Conservation (phyloP, 805 yeast genomes). For the Candida montana region DNA sequence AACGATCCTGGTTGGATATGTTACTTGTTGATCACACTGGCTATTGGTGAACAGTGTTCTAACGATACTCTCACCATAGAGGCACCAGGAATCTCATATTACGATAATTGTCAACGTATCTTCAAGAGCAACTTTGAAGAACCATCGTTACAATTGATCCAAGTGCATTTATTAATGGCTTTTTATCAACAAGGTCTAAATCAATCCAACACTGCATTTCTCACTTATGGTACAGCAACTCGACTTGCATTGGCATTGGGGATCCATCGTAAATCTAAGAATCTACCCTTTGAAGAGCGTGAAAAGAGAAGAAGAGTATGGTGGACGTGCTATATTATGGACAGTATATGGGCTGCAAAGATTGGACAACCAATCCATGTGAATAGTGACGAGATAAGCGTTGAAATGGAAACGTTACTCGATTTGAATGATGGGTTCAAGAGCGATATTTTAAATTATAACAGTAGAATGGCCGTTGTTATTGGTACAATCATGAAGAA, state of each 20-base stretch:
- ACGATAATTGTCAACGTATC: slow-evolving; percentile 27
- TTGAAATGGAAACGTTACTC: slow-evolving; percentile 19
- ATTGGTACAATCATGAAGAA: slow-evolving; percentile 28
- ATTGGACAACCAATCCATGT: slow-evolving; percentile 33
- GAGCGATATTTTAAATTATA: slow-evolving; percentile 24
- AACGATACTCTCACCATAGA: slow-evolving; percentile 12
- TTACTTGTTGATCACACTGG: slow-evolving; percentile 21
- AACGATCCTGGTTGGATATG: slow-evolving; percentile 16
- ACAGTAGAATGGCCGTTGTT: slow-evolving; percentile 20
- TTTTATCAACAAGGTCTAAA: slow-evolving; percentile 33
- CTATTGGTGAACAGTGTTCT: slow-evolving; percentile 25
- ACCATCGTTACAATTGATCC: slow-evolving; percentile 28
- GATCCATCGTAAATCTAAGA: slow-evolving; percentile 25
- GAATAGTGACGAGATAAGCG: slow-evolving; percentile 28
- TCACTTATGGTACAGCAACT: slow-evolving; percentile 32
- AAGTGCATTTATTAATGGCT: slow-evolving; percentile 30
- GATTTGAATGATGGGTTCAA: slow-evolving; percentile 29
- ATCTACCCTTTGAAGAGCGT: slow-evolving; percentile 19
- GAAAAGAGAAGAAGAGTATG: slow-evolving; percentile 32
- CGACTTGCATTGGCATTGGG: slow-evolving; percentile 29
- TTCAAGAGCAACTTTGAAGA: slow-evolving; percentile 29
- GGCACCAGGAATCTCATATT: slow-evolving; percentile 23
- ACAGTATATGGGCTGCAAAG: slow-evolving; percentile 33
- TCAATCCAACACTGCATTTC: slow-evolving; percentile 30
- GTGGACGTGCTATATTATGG: slow-evolving; percentile 36